These are phyloP conservation scores for Phoma herbarum DNA, from an alignment of 2,329 filamentous ascomycete genomes.

Conservation along the genomic window DNA sequence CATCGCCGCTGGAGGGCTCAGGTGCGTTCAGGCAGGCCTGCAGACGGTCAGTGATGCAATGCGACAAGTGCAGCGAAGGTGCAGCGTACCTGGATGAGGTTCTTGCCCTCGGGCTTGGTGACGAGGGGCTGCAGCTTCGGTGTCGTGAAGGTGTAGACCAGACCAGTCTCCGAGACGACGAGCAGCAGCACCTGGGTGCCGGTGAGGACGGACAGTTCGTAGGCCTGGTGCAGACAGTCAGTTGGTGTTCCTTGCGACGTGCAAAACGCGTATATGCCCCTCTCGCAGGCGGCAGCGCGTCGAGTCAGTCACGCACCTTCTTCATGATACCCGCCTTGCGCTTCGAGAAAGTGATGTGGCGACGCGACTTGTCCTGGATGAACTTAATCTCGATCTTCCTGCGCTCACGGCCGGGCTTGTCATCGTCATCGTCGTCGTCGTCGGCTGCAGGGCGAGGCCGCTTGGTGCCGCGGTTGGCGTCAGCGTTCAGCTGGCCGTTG, in stretches of 20 bases:
- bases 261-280: background rate
- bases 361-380: conserved; percentile 99
- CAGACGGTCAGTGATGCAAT: conserved; percentile 47
- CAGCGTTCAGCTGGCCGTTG: conserved; percentile 60
- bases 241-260: background rate
- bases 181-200: conserved; percentile 96
- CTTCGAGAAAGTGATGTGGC: conserved; percentile 99
- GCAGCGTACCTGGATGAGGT: conserved; percentile 88
- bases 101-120: conserved; percentile 98
- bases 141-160: conserved; percentile 98
- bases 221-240: conserved; percentile 69
- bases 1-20: conserved; percentile 81
- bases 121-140: conserved; percentile 98
- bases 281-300: background rate
- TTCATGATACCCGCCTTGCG: conserved; percentile 99
- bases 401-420: conserved; percentile 96
- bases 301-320: conserved; percentile 74
- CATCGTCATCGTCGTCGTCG: conserved; percentile 96
- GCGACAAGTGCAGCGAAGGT: conserved; percentile 14
- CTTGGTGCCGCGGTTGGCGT: conserved; percentile 85
- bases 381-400: conserved; percentile 99
- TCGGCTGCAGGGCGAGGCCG: conserved; percentile 82
- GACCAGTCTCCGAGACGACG: conserved; percentile 94
- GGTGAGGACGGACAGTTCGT: conserved; percentile 95
- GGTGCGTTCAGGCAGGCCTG: conserved; percentile 97